Conservation (phyloP, 2,329 filamentous ascomycete species). For the Stachybotrys elegans region DNA sequence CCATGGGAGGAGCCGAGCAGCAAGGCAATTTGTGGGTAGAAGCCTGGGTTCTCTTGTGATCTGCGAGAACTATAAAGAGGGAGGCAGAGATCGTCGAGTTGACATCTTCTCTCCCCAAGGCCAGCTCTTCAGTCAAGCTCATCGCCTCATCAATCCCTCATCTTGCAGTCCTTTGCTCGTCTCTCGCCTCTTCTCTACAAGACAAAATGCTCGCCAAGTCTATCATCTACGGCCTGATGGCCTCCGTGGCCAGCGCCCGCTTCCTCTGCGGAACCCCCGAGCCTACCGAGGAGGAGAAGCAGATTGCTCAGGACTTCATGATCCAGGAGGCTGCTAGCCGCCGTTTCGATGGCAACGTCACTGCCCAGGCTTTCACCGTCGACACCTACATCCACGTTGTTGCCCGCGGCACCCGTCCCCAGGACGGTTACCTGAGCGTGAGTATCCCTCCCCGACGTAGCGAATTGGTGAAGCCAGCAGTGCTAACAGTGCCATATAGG, state of each 20-base stretch:
- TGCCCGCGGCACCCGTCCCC: constrained; percentile 19
- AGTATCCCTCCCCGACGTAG: constrained; percentile 9
- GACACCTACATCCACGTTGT: constrained; percentile 33
- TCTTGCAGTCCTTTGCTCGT: neutral
- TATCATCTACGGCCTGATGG: constrained; percentile 12
- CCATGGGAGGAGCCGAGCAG: neutral
- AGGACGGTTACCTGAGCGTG: constrained; percentile 30
- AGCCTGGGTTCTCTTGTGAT: too few species aligned
- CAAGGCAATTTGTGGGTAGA: too few species aligned
- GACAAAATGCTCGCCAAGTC: constrained; percentile 11
- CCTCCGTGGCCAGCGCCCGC: constrained; percentile 7
- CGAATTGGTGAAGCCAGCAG: neutral
- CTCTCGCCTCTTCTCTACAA: neutral
- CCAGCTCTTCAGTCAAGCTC: constrained; percentile 1
- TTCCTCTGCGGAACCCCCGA: constrained; percentile 12
- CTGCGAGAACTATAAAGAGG: neutral
- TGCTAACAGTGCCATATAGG: neutral
- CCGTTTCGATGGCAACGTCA: constrained; percentile 18
- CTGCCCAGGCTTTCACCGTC: constrained; percentile 10
- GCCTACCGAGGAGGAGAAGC: constrained; percentile 11
- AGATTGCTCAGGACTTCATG: constrained; percentile 12
- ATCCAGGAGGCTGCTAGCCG: constrained; percentile 10
- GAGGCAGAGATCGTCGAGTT: neutral
- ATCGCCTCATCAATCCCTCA: neutral
- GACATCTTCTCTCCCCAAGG: neutral